Evolutionary conservation across 345 rosid genomes (phyloP).

Genomic region (Fremontodendron californicum): DNA sequence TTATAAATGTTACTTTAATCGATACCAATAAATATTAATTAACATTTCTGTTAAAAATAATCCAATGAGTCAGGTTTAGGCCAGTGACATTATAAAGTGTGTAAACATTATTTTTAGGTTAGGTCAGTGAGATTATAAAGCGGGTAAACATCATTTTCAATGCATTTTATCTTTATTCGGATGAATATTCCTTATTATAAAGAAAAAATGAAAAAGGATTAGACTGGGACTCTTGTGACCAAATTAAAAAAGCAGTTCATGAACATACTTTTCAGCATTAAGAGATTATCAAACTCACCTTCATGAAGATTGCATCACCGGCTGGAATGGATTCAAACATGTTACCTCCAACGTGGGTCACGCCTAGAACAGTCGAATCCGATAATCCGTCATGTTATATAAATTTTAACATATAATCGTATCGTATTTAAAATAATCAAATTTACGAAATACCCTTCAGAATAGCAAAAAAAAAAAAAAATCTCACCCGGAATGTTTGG

Average conservation of each 20-base stretch:
- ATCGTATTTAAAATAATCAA: too few species aligned
- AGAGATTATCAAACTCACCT: constrained; percentile 31
- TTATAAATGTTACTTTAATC: too few species aligned
- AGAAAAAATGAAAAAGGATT: background rate
- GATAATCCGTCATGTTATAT: too few species aligned
- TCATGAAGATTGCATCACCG: constrained; percentile 76
- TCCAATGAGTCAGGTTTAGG: too few species aligned
- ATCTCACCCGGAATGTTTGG: constrained; percentile 61
- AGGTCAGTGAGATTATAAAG: background rate
- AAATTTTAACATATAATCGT: too few species aligned
- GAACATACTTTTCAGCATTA: background rate
- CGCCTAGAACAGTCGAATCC: constrained; percentile 48
- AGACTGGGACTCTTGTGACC: background rate
- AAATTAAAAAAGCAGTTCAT: background rate
- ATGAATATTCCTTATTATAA: background rate
- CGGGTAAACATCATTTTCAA: background rate
- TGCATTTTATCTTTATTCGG: background rate
- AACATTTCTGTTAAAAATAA: too few species aligned
- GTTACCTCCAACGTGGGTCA: constrained; percentile 62
- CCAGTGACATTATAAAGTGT: too few species aligned
- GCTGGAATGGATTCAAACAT: constrained; percentile 64
- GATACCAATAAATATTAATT: too few species aligned
- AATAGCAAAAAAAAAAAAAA: background rate
- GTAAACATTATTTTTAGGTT: too few species aligned
- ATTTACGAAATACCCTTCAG: too few species aligned